Evolutionary conservation across 2,329 filamentous ascomycete species (phyloP), one percentile per base, ranked within the genome.

Genomic region (Apiospora aurea): DNA sequence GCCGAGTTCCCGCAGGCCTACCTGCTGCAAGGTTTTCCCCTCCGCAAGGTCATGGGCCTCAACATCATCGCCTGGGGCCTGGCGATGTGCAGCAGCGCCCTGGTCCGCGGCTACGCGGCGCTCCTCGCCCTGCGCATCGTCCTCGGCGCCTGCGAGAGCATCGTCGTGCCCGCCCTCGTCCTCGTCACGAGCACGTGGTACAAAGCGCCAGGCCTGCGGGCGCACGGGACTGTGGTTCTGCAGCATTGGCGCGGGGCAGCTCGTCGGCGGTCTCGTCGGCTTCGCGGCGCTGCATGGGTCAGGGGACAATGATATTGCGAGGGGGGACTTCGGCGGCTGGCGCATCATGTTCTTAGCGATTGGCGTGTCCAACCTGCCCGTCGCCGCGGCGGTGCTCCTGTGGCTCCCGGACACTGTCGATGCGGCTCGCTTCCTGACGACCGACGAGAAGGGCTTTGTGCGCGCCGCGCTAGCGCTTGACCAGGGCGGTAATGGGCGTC

Each of bases 181-280:
- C 83, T 94, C 1, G 86, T 94, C 75, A 93, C 91, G 1, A 88
- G 85, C 4, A 90, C 93, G 81, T 94, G 91, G 91, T 94, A 93
- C 76, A 93, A 90, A 90, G 79, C 85, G 85, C 70, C 92, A 94
- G 78, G 91, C 93, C 81, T 90, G 89, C 1, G 82, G 85, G 0
- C 83, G 92, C 11, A 88, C 88, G 0, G 88, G 87, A 4, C 87
- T 93, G 71, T 94, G 92, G 92, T 91, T 90, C 77, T 83, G 85
- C 46, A 89, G 89, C 11, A 82, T 91, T 16, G 89, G 90, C 1
- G 79, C 89, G 3, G 88, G 88, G 7, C 89, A 91, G 79, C 88
- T 86, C 34, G 61, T 85, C 38, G 84, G 84, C 3, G 85, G 83
- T 2, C 72, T 84, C 38, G 79, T 87, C 29, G 86, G 84, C 7